phyloP scores from a whole-genome alignment of 208 protist genomes.

The Entamoeba nuttalli region DNA sequence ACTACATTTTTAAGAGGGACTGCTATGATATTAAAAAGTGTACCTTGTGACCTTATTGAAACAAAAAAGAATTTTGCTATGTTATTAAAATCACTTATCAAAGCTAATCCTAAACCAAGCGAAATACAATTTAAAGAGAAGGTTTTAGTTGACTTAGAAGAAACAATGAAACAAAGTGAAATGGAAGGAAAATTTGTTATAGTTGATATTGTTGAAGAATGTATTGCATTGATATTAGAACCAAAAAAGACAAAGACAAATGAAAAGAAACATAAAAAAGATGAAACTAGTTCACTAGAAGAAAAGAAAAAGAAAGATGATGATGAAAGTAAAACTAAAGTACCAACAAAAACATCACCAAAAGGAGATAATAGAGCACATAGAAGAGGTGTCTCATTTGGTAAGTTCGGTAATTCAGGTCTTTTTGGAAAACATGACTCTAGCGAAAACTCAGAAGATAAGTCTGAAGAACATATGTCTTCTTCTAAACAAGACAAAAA shows the following conservation, averaged over 20 bases:
- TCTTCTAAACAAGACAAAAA: no score
- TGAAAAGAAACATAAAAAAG: not conserved
- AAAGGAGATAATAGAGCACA: no score
- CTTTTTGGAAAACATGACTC: no score
- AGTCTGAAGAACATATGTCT: no score
- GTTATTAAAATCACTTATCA: not conserved
- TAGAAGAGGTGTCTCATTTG: no score
- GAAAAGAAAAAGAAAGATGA: no score
- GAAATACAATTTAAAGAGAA: not conserved
- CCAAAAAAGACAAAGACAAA: not conserved
- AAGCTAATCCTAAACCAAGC: not conserved
- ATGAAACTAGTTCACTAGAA: not conserved
- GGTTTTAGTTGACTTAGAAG: not conserved
- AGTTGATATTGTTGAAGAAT: not conserved
- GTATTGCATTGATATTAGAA: not conserved
- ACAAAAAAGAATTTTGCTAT: not conserved
- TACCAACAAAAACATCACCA: no score
- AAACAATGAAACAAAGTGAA: not conserved
- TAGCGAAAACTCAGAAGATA: no score
- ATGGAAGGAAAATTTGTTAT: not conserved
- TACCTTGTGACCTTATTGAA: not conserved
- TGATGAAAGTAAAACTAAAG: no score
- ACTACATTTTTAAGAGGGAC: not conserved
- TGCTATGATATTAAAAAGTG: not conserved
- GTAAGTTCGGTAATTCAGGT: no score